A percentile compares a stretch with the other conserved stretches of the same genome.
Conservation (phyloP, 2,329 filamentous ascomycete species). For the Sclerotinia nivalis region DNA sequence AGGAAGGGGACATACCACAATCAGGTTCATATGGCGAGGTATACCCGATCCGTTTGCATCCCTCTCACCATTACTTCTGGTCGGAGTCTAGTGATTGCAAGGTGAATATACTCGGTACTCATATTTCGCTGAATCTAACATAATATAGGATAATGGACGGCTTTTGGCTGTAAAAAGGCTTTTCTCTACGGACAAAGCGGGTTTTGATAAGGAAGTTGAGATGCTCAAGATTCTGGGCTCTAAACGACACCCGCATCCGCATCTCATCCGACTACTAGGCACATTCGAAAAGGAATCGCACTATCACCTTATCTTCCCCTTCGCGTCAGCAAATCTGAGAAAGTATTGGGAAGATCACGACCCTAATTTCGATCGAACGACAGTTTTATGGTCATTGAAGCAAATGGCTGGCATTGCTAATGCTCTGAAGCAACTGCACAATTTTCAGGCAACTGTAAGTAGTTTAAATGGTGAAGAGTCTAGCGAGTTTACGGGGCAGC, state of each 20-base stretch:
- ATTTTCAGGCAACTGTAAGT: neutral
- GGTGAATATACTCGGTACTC: neutral
- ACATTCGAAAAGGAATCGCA: constrained; percentile 32
- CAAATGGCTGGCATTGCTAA: constrained; percentile 39
- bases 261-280: constrained; percentile 39
- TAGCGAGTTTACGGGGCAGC: too few relatives aligned
- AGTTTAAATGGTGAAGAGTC: too few relatives aligned
- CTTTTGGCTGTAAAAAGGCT: constrained; percentile 32
- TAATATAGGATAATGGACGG: constrained; percentile 26
- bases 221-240: constrained; percentile 27
- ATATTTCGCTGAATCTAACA: constrained; percentile 6
- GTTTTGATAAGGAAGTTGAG: constrained; percentile 28
- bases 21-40: constrained; percentile 32
- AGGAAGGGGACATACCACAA: constrained; percentile 4
- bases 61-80: constrained; percentile 32
- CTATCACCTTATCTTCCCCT: constrained; percentile 40
- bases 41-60: constrained; percentile 30
- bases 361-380: constrained; percentile 26
- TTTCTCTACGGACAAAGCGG: constrained; percentile 22
- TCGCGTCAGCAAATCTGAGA: constrained; percentile 35
- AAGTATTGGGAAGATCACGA: constrained; percentile 35
- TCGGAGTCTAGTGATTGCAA: neutral
- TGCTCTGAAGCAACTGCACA: constrained; percentile 36
- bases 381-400: constrained; percentile 36
- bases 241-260: constrained; percentile 27